phyloP scores from a whole-genome alignment of 345 rosid genomes.

The Brassica cretica region DNA sequence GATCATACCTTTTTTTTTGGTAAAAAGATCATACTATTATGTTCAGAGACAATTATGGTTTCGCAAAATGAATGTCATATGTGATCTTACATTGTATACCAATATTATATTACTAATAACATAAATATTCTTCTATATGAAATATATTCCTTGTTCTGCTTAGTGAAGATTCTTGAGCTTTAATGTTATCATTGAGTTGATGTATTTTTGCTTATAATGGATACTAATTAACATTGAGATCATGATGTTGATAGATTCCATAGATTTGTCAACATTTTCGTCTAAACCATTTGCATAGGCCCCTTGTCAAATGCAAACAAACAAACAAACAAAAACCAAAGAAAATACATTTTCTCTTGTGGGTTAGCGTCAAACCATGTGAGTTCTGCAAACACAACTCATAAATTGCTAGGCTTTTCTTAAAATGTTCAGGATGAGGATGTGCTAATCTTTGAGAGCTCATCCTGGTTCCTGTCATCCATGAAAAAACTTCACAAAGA shows the following conservation, averaged over 20 bases:
- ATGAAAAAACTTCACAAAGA: not conserved
- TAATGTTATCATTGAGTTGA: not conserved
- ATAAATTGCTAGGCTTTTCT: not conserved
- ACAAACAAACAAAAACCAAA: not conserved
- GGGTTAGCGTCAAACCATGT: constrained; percentile 5
- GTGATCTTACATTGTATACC: not conserved
- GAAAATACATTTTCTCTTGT: not conserved
- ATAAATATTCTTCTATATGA: no score
- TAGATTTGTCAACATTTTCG: constrained; percentile 31
- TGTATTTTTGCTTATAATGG: not conserved
- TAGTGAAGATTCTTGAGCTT: not conserved
- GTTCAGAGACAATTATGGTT: not conserved
- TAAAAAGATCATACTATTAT: no score
- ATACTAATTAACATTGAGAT: not conserved
- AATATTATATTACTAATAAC: no score
- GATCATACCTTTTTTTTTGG: not conserved
- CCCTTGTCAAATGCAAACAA: not conserved
- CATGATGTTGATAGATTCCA: constrained; percentile 11
- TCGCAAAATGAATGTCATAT: not conserved
- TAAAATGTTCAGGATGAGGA: not conserved
- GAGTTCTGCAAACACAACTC: not conserved
- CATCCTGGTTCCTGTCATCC: not conserved
- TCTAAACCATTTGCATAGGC: not conserved
- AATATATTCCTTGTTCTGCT: not conserved
- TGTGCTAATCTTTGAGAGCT: constrained; percentile 9